phyloP scores from a whole-genome alignment of 345 rosid species.

The Theobroma cacao region DNA sequence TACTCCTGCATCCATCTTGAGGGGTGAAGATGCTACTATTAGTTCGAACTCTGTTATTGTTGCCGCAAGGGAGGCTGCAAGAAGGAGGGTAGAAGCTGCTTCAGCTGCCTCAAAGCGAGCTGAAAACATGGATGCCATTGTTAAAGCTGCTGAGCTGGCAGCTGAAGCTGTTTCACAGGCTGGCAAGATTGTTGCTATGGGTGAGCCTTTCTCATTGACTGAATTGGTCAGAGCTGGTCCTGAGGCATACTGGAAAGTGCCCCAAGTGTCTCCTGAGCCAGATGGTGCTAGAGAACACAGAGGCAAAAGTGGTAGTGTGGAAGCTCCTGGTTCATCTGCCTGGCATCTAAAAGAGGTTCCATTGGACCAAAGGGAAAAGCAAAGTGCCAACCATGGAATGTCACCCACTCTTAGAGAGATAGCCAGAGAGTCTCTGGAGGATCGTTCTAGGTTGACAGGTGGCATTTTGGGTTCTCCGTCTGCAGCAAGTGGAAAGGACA shows the following conservation, averaged over 20 bases:
- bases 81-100: constrained; percentile 81
- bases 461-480: constrained; percentile 36
- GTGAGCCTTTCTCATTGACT: constrained; percentile 58
- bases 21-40: constrained; percentile 44
- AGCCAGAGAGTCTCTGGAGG: constrained; percentile 36
- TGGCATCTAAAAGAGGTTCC: constrained; percentile 26
- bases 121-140: constrained; percentile 86
- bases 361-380: constrained; percentile 33
- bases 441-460: constrained; percentile 37
- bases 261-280: constrained; percentile 38
- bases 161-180: constrained; percentile 94
- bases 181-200: constrained; percentile 87
- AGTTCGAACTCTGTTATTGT: constrained; percentile 60
- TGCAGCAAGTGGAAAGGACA: constrained; percentile 38
- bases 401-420: constrained; percentile 31
- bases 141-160: constrained; percentile 95
- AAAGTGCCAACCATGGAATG: constrained; percentile 32
- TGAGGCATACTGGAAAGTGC: constrained; percentile 66
- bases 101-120: constrained; percentile 89
- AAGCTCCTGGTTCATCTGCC: constrained; percentile 24
- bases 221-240: constrained; percentile 72
- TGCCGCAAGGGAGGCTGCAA: constrained; percentile 84
- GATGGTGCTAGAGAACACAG: constrained; percentile 25
- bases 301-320: constrained; percentile 16
- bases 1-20: constrained; percentile 57